Base-by-base conservation (phyloP, 2,329 filamentous ascomycete species). In the Fusarium sp. region DNA sequence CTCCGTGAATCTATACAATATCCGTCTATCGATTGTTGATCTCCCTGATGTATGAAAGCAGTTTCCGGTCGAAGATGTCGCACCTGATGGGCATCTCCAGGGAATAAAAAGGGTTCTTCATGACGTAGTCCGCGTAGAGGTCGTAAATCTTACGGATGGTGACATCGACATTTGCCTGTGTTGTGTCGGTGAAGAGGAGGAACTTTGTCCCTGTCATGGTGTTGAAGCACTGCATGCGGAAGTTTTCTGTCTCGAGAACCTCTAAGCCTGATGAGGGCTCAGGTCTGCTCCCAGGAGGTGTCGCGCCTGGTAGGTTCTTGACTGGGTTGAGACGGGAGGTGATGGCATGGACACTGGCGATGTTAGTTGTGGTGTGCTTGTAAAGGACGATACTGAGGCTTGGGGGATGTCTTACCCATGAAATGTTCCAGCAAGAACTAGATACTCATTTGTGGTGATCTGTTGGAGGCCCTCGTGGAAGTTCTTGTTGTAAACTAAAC, bases 21-120 rank as follows among this genome's bases (percentile, higher is more conserved):
- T 23, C 30, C 21, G 28, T 53, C 70, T 78, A 82, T 77, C 84
- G 86, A 74, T 83, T 89, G 75, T 90, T 91, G 71, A 89, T 85
- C 76, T 88, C 87, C 76, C 93, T 89, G 73, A 97, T 88, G 80
- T 94, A 97, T 36, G 89, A 92, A 69, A 87, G 86, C 68, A 97
- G 78, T 78, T 93, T 93, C 72, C 94, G 86, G 78, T 99, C 96
- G 82, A 97, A 99, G 72, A 93, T 91, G 76, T 98, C 96, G 80
- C 96, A 97, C 64, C 96, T 86, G 53, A 99, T 89, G 8, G 96
- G 96, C 94, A 98, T 99, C 82, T 99, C 96, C 57, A 97, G 85
- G 75, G 96, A 94, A 81, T 98, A 98, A 77, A 99, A 99, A 1
- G 96, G 96, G 78, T 99, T 99, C 85, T 98, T 99, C 93, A 97